Conservation (phyloP, 2,329 filamentous ascomycete species). For the Penicillium olsonii region DNA sequence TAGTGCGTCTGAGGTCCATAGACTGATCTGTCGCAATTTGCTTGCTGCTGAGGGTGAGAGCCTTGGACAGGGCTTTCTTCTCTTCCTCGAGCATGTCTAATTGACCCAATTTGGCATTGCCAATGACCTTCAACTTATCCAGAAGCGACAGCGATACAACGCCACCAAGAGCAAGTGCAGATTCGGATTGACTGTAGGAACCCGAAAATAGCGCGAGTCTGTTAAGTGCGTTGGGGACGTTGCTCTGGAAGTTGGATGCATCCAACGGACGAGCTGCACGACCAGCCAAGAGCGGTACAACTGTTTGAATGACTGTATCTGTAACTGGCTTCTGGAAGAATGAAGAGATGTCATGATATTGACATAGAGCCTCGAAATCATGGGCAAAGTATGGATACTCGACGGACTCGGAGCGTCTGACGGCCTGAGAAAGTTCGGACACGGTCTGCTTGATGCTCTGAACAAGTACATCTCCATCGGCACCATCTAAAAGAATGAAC, state of each 20-base stretch:
- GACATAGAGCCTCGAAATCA: slow-evolving; percentile 51
- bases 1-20: slow-evolving; percentile 49
- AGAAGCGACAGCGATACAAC: slow-evolving; percentile 57
- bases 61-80: slow-evolving; percentile 60
- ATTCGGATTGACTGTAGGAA: slow-evolving; percentile 28
- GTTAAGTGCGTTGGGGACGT: slow-evolving; percentile 38
- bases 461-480: slow-evolving; percentile 38
- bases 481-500: slow-evolving; percentile 38
- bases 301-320: slow-evolving; percentile 27
- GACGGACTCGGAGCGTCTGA: slow-evolving; percentile 30
- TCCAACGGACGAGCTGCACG: slow-evolving; percentile 37
- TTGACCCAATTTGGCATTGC: slow-evolving; percentile 59
- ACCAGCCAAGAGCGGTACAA: slow-evolving; percentile 40
- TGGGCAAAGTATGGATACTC: slow-evolving; percentile 45
- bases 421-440: slow-evolving; percentile 33
- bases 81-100: slow-evolving; percentile 67
- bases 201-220: slow-evolving; percentile 40
- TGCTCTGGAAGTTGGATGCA: slow-evolving; percentile 33
- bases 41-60: slow-evolving; percentile 53
- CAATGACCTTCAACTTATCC: slow-evolving; percentile 54
- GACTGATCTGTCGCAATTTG: slow-evolving; percentile 56
- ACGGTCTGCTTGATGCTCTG: slow-evolving; percentile 42
- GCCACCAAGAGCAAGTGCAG: slow-evolving; percentile 50
- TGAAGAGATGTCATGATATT: slow-evolving; percentile 44
- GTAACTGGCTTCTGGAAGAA: slow-evolving; percentile 13